Base-by-base conservation (phyloP, 1,139 yeast species). In the Taiozyma sp. region DNA sequence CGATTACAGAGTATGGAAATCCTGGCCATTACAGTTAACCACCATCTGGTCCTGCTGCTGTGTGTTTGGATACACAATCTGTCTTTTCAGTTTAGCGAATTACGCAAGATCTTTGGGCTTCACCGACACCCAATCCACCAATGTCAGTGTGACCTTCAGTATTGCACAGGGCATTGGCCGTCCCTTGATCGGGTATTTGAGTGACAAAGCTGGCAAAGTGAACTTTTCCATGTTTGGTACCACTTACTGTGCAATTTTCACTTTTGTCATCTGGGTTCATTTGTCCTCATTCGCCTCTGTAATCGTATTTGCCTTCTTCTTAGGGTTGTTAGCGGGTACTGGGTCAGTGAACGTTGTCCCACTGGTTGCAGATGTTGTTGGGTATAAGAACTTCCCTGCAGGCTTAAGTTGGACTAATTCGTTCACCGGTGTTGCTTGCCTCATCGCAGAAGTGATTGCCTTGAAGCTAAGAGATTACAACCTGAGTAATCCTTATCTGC, bases 321-420 rank as follows among this genome's bases (percentile, higher is more conserved):
- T 73, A 24, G 88, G 88, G 0, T 55, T 72, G 3, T 61, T 73
- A 8, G 65, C 78, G 49, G 88, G 87, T 21, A 69, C 81, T 16
- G 80, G 81, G n/a, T 75, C 83, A 53, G 76, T 81, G 3, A 74
- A 79, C 69, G 68, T 76, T 45, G 78, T 77, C 41, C 79, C 86
- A 1, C 59, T 83, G 52, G 74, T 78, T 1, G 74, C 79, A 9
- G 86, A 81, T 59, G 67, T 68, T 42, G 73, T 71, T 26, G 74
- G 73, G 2, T 64, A 67, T 19, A 67, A 68, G 13, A 51, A 53
- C 4, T 62, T 68, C 48, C 61, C 71, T 3, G 65, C 73, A 30
- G 75, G 72, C 1, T 53, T 66, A 9, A 59, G 71, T 5, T 61
- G 62, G 24, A 54, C 64, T 10, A 64, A 64, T 47, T 47, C 67